Evolutionary conservation across 2,329 filamentous ascomycete genomes (phyloP).

Genomic region (Pyrenophora tritici-repentis): DNA sequence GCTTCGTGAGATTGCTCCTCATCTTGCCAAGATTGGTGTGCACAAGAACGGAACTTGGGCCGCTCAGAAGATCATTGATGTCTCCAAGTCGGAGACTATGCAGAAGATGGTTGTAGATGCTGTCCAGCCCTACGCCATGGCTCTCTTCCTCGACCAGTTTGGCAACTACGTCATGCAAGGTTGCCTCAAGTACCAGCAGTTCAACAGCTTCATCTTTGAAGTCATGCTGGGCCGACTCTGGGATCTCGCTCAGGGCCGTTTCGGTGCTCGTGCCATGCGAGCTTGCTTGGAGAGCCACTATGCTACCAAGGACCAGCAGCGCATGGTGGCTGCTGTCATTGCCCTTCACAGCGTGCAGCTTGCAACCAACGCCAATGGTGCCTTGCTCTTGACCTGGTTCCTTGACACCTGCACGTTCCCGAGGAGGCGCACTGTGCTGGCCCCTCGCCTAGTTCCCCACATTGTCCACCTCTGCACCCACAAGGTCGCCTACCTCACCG

Average conservation of each 20-base stretch:
- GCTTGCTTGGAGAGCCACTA: slow-evolving; percentile 97
- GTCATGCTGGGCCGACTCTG: slow-evolving; percentile 93
- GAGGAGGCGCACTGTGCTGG: slow-evolving; percentile 84
- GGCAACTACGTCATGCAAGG: slow-evolving; percentile 98
- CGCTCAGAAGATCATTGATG: slow-evolving; percentile 98
- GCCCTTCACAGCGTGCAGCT: slow-evolving; percentile 96
- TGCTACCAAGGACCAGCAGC: slow-evolving; percentile 91
- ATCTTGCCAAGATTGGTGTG: slow-evolving; percentile 93
- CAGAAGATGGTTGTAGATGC: slow-evolving; percentile 84
- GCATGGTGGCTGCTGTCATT: slow-evolving; percentile 91
- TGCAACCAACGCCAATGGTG: slow-evolving; percentile 94
- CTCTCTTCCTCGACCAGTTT: slow-evolving; percentile 94
- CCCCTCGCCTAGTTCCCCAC: slow-evolving; percentile 88
- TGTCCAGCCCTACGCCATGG: slow-evolving; percentile 82
- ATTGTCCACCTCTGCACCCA: slow-evolving; percentile 96
- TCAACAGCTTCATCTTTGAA: slow-evolving; percentile 97
- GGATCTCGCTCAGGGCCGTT: slow-evolving; percentile 90
- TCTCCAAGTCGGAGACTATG: slow-evolving; percentile 82
- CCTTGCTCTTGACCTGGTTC: slow-evolving; percentile 94
- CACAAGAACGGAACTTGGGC: slow-evolving; percentile 99
- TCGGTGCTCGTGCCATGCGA: slow-evolving; percentile 93
- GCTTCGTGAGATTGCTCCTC: slow-evolving; percentile 84
- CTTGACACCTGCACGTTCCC: slow-evolving; percentile 97
- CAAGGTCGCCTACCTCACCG: slow-evolving; percentile 96
- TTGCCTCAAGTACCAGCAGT: slow-evolving; percentile 87